Evolutionary conservation across 345 rosid species (phyloP).

Genomic region (Aquilaria malaccensis): DNA sequence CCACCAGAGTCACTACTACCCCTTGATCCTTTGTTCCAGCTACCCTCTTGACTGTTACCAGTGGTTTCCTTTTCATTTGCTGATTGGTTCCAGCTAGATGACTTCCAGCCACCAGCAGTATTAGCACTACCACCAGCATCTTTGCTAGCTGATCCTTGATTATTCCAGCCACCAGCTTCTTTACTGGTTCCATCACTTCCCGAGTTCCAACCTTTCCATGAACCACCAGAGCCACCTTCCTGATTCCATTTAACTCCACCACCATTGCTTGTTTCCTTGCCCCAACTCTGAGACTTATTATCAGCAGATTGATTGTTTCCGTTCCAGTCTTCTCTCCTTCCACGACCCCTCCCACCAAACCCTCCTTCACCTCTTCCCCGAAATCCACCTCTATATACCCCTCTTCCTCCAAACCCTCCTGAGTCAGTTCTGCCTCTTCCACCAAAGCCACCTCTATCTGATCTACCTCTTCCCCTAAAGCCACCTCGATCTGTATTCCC

Average conservation of each 20-base stretch:
- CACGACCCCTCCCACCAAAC: conserved; percentile 11
- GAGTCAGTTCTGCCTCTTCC: conserved; percentile 28
- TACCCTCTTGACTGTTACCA: conserved; percentile 7
- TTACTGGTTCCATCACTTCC: conserved; percentile 19
- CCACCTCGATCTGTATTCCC: conserved; percentile 20
- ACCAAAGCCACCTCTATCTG: conserved; percentile 23
- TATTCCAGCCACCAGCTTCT: conserved; percentile 34
- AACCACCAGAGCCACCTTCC: conserved; percentile 18
- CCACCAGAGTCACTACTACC: conserved; percentile 3
- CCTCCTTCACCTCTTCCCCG: conserved; percentile 25
- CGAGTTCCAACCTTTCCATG: conserved; percentile 16
- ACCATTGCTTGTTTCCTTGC: not conserved
- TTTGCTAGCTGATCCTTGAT: conserved; percentile 12
- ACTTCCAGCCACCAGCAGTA: conserved; percentile 11
- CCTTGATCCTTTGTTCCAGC: conserved; percentile 13
- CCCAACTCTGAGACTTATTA: too few relatives aligned
- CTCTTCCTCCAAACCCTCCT: conserved; percentile 25
- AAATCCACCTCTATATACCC: conserved; percentile 20
- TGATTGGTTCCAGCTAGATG: conserved; percentile 14
- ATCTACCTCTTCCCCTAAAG: conserved; percentile 26
- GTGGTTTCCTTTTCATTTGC: not conserved
- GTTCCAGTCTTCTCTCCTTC: too few relatives aligned
- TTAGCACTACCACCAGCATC: conserved; percentile 1
- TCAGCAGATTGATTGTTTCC: too few relatives aligned
- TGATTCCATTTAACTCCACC: conserved; percentile 20